Evolutionary conservation across 2,329 filamentous ascomycete genomes (phyloP), one percentile per base, ranked within the genome.

Genomic region (Nemania sp.): DNA sequence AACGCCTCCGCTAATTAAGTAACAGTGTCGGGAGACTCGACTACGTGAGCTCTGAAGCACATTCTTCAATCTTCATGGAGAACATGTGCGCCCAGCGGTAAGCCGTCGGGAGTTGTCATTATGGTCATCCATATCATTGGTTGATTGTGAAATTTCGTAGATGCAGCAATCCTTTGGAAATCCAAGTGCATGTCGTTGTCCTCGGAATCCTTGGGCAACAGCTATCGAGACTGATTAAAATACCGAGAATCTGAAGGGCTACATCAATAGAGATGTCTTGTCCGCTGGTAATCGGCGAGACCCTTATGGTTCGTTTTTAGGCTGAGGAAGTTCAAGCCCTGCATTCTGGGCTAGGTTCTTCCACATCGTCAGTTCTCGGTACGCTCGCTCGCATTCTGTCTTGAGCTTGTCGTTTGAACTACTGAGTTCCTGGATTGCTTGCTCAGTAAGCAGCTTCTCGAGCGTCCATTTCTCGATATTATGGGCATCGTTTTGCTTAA

Each of bases 391-490:
- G 67, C 88, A 90, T 72, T 95, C 91, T 37, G 83, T 81, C 79
- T 94, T 94, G 65, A 94, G 84, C 77, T 93, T 95, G 68, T 96
- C 91, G 70, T 94, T 96, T 65, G 90, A 93, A 32, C 88, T 84
- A 71, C 90, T 94, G 52, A 97, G 86, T 76, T 98, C 94, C 15
- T 88, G 87, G 67, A 96, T 94, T 49, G 92, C 92, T 74, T 95
- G 91, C 77, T 96, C 91, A 0, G 91, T 94, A 40, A 95, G 83
- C 40, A 96, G 84, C 78, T 98, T 98, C 77, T 95, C 91, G 29
- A 95, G 80, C 3, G 91, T 94, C 90, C 91, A 95, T 77, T 97
- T 92, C 75, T 97, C 94, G 65, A 96, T 92, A 74, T 97, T 97
- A 66, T 95, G 90, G 15, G 90, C 87, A 74, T 97, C 94, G 69